Evolutionary conservation across 257 asterid species (phyloP).

Genomic region (Gentiana straminea): DNA sequence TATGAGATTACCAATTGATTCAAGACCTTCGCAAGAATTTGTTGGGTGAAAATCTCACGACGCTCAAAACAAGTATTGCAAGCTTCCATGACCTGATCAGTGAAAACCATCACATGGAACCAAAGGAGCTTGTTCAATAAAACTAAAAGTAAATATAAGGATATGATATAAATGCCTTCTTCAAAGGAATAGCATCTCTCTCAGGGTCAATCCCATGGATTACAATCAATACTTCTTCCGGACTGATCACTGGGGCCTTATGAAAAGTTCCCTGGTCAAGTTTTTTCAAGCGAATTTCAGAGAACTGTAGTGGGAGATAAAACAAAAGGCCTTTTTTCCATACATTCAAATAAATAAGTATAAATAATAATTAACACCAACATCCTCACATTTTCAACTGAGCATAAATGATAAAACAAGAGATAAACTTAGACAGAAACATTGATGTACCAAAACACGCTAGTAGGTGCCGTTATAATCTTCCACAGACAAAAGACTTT

Average conservation of each 20-base stretch:
- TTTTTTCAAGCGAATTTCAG: constrained; percentile 1
- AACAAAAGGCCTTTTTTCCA: not conserved
- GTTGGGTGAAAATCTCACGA: constrained; percentile 77
- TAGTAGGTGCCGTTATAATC: too few relatives aligned
- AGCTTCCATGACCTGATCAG: constrained; percentile 88
- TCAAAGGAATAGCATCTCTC: constrained; percentile 79
- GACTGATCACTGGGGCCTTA: constrained; percentile 61
- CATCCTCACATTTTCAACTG: too few relatives aligned
- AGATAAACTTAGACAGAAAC: too few relatives aligned
- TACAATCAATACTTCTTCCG: constrained; percentile 93
- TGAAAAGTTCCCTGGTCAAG: constrained; percentile 53
- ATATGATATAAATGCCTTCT: constrained; percentile 40
- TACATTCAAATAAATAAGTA: not conserved
- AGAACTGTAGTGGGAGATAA: not conserved
- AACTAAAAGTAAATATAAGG: constrained; percentile 7
- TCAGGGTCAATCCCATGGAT: constrained; percentile 94
- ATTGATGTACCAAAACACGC: too few relatives aligned
- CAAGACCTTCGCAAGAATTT: constrained; percentile 91
- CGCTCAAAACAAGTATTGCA: constrained; percentile 97
- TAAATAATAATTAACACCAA: not conserved
- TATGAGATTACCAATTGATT: constrained; percentile 65
- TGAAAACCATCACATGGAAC: constrained; percentile 12
- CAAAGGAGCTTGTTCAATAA: constrained; percentile 11
- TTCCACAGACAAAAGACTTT: too few relatives aligned
- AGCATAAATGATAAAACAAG: too few relatives aligned